Evolutionary conservation across 140 eudicot genomes (phyloP), one percentile per base, ranked within the genome.

Genomic region (Cichorium intybus): DNA sequence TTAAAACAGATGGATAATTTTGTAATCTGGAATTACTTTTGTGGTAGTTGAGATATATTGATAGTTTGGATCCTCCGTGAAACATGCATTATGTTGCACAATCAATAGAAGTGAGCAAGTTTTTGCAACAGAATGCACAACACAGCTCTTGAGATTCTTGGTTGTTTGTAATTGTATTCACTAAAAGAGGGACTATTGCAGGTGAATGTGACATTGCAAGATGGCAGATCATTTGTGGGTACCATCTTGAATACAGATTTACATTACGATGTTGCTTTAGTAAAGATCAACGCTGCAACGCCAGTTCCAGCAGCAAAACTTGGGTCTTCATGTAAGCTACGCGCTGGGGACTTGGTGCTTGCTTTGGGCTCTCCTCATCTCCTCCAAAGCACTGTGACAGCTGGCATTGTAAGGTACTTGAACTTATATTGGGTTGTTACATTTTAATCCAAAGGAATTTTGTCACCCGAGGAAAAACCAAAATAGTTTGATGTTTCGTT

Each of bases 201-300:
- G 95, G 84, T 85, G 71, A 88, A 85, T 31, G 89, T 85, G 77
- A 82, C 84, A 34, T 64, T 85, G 74, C 95, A 82, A 73, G 95
- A 85, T 82, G 95, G 89, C 64, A 83, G 89, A 49, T 73, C 80
- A 31, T 79, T 73, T 68, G 86, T 72, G 64, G 95, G 95, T 15
- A 82, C 82, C 14, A 83, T 85, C 35, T 63, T 82, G 28, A 76
- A 79, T 79, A 83, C 80, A 56, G 89, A 85, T 74, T 56, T 85
- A 62, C 95, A 85, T 74, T 79, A 85, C 23, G 95, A 85, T 71
- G 75, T 85, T 10, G 95, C 89, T 8, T 63, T 85, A 26, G 95
- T 85, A 45, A 85, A 68, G 74, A 85, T 85, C 73, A 82, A 67
- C 9, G 74, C 88, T 9, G 79, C 60, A 70, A 56, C 79, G 66